Evolutionary conservation across 169 alveolate genomes (phyloP).

Genomic region (Cryptosporidium meleagridis): DNA sequence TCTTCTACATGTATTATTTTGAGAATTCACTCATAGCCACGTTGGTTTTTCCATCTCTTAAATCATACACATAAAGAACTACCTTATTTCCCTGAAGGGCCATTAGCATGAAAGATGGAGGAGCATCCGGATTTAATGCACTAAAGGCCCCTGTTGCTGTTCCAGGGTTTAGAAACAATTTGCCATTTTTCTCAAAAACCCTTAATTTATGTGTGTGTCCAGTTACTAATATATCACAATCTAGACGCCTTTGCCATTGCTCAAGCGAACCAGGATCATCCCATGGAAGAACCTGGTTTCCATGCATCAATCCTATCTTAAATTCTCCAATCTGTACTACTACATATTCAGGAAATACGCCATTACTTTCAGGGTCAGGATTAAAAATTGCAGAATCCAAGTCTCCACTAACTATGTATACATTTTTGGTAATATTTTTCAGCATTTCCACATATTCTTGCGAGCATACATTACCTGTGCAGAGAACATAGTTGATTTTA

Average conservation of each 20-base stretch:
- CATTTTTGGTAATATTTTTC: slow-evolving; percentile 85
- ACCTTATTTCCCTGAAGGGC: slow-evolving; percentile 84
- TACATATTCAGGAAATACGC: slow-evolving; percentile 87
- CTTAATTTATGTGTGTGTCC: slow-evolving; percentile 91
- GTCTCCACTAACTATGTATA: slow-evolving; percentile 92
- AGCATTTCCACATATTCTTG: slow-evolving; percentile 90
- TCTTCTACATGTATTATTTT: slow-evolving; percentile 20
- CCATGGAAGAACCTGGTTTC: slow-evolving; percentile 95
- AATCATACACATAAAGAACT: slow-evolving; percentile 82
- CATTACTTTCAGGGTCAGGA: slow-evolving; percentile 61
- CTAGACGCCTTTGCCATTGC: slow-evolving; percentile 87
- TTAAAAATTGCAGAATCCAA: slow-evolving; percentile 84
- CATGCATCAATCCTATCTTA: slow-evolving; percentile 93
- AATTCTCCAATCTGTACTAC: slow-evolving; percentile 91
- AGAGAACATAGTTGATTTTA: slow-evolving; percentile 85
- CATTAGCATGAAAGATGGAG: slow-evolving; percentile 83
- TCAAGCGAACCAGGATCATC: slow-evolving; percentile 91
- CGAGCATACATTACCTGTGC: slow-evolving; percentile 89
- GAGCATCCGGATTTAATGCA: slow-evolving; percentile 76
- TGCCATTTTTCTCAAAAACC: slow-evolving; percentile 86
- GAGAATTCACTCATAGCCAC: slow-evolving; percentile 83
- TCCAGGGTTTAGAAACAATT: slow-evolving; percentile 93
- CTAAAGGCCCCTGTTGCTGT: slow-evolving; percentile 92
- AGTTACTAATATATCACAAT: slow-evolving; percentile 89
- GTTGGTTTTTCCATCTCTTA: slow-evolving; percentile 82